Base-by-base conservation (phyloP, 2,329 filamentous ascomycete species). In the Thelonectria olida region DNA sequence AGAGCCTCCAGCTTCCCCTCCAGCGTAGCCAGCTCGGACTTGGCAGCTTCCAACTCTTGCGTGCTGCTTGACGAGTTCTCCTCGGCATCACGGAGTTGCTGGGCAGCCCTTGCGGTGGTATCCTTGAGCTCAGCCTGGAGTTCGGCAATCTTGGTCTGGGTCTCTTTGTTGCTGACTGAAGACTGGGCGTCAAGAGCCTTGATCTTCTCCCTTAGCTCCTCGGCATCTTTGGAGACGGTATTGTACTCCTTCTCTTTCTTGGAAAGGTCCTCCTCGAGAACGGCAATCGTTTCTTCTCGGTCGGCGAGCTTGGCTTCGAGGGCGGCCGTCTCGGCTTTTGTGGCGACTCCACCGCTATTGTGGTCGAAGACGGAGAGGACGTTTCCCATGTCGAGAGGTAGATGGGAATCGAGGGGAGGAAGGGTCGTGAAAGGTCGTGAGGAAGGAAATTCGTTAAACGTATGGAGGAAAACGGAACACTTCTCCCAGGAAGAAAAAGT, bases 221-320 rank as follows among this genome's bases (percentile, higher is more conserved):
- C 76, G 39, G 73, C 75, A 64, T 81, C 78, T 23, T 77, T 70
- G 52, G 73, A 71, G 48, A 74, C 56, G 49, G 67, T 62, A 36
- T 63, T 74, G 69, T 73, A 71, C 62, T 78, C 74, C 71, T 76
- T 77, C 69, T 78, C 76, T 70, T 78, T 78, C 72, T 75, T 75
- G 61, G 70, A 67, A 42, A 78, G 72, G 51, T 78, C 75, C 54
- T 69, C 58, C 41, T 73, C 71, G 60, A 73, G 70, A 38, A 73
- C 65, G 28, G 70, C 67, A 62, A 79, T 76, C 54, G 70, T 77
- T 54, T 78, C 74, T 57, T 78, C 74, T 39, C 73, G 71, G 65
- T 80, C 78, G 66, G 74, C 73, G 38, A 80, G 73, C 67, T 78
- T 75, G 68, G 76, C 75, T 68, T 78, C 76, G 48, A 79, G 73